A percentile compares a stretch with the other conserved stretches of the same genome.
Evolutionary conservation across 306 rosid species (phyloP).

Genomic region (Hippophae tibetana): DNA sequence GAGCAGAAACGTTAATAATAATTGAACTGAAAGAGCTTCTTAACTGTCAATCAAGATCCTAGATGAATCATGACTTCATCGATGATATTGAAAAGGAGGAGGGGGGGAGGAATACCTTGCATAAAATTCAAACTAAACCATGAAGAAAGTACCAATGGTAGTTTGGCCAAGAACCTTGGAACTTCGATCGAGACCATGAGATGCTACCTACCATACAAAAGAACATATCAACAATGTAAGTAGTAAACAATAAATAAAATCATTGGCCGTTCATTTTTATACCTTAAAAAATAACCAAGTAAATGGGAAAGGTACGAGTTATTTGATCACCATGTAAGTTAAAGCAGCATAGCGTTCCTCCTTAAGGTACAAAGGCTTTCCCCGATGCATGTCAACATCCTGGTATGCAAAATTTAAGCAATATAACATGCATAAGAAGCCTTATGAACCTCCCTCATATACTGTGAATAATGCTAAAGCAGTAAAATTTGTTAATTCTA

Average conservation of each 20-base stretch:
- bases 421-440: background rate
- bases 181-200: constrained; percentile 94
- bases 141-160: constrained; percentile 76
- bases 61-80: too few relatives aligned
- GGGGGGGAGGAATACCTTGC: constrained; percentile 6
- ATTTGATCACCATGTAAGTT: constrained; percentile 60
- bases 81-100: too few relatives aligned
- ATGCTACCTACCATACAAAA: constrained; percentile 62
- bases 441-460: too few relatives aligned
- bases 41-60: too few relatives aligned
- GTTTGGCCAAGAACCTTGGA: constrained; percentile 95
- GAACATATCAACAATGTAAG: constrained; percentile 3
- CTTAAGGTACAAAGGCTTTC: constrained; percentile 83
- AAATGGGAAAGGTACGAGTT: background rate
- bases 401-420: constrained; percentile 19
- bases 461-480: background rate
- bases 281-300: background rate
- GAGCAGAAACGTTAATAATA: too few relatives aligned
- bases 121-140: constrained; percentile 44
- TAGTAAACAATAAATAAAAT: background rate
- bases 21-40: too few relatives aligned
- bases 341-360: constrained; percentile 91
- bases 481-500: too few relatives aligned
- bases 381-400: constrained; percentile 79
- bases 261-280: too few relatives aligned